Evolutionary conservation across 1,284 basidiomycete genomes (phyloP).

Genomic region (Austroboletus novae-zelandiae): DNA sequence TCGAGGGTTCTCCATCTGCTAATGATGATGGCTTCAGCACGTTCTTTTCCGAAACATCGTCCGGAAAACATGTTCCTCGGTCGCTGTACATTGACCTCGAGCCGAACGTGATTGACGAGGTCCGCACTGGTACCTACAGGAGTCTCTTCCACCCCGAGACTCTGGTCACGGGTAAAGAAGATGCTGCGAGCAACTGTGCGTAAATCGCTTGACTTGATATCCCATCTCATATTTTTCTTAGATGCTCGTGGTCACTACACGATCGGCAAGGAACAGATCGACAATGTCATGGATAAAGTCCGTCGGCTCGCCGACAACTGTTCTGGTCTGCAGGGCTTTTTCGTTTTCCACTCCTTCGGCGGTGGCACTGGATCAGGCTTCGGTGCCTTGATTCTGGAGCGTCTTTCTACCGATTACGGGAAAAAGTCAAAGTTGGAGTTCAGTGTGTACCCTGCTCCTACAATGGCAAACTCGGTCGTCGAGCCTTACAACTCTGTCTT

Average conservation of each 20-base stretch:
- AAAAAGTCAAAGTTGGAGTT: slow-evolving; percentile 99
- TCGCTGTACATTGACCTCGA: slow-evolving; percentile 98
- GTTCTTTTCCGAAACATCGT: slow-evolving; percentile 91
- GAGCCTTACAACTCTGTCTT: slow-evolving; percentile 99
- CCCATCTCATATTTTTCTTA: slow-evolving; percentile 29
- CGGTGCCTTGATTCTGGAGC: slow-evolving; percentile 95
- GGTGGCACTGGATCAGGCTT: slow-evolving; percentile 99
- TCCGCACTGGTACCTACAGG: slow-evolving; percentile 93
- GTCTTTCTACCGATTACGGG: slow-evolving; percentile 97
- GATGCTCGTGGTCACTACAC: slow-evolving; percentile 99
- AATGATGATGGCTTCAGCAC: slow-evolving; percentile 95
- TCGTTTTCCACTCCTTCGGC: slow-evolving; percentile 99
- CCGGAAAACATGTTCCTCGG: slow-evolving; percentile 97
- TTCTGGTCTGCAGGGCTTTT: slow-evolving; percentile 98
- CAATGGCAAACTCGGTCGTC: slow-evolving; percentile 95
- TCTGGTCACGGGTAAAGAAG: slow-evolving; percentile 97
- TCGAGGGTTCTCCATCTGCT: slow-evolving; percentile 67
- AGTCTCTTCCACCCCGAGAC: slow-evolving; percentile 99
- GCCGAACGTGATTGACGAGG: slow-evolving; percentile 97
- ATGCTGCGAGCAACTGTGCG: slow-evolving; percentile 98
- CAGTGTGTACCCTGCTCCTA: slow-evolving; percentile 95
- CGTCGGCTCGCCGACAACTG: slow-evolving; percentile 98
- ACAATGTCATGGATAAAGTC: slow-evolving; percentile 92
- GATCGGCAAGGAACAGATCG: slow-evolving; percentile 94
- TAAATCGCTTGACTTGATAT: slow-evolving; percentile 6